Base-by-base conservation (phyloP, 2,329 filamentous ascomycete species). In the Incumbomyces lentus region DNA sequence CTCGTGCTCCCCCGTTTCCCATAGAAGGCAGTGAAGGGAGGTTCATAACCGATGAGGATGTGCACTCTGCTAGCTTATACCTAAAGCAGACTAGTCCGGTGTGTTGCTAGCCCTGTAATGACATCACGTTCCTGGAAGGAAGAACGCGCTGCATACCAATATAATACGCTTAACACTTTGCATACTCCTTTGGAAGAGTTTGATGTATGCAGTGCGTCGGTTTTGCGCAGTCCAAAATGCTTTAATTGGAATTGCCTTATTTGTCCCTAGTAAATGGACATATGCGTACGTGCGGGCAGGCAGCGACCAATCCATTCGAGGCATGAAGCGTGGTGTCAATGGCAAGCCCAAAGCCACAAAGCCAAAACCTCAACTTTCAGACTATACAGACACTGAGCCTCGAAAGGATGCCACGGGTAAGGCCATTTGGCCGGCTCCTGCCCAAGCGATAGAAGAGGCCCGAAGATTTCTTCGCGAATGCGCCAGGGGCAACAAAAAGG, bases 401-500 rank as follows among this genome's bases (percentile, higher is more conserved):
- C 40, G 33, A 29, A 60, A 58, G 44, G 68, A 72, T 49, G 63
- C 64, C 0, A 53, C 63, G 14, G 77, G 76, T 1, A 64, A 66
- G 8, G 62, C 69, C 1, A 66, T 81, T 40, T 84, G 80, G 81
- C 81, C 81, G 2, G 80, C 80, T 1, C 73, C 78, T 1, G 61
- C 59, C 42, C 60, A 61, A 10, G 74, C 81, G 45, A 75, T 84
- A 31, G 63, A 74, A 8, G 61, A 62, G 6, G 80, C 79, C 2
- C 67, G 75, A 42, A 55, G 61, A 1, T 76, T 82, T 41, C 76
- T 84, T 42, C 63, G 59, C 38, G 70, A 79, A 59, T 81, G 79
- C 59, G 77, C 71, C 14, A 55, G 64, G 13, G 63, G 74, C 10
- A 62, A 69, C 8, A 68, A 75, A 47, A 67, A 64, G 31, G 75